Conservation (phyloP, 2,329 filamentous ascomycete genomes). For the Parasarocladium wereldwijsianum region DNA sequence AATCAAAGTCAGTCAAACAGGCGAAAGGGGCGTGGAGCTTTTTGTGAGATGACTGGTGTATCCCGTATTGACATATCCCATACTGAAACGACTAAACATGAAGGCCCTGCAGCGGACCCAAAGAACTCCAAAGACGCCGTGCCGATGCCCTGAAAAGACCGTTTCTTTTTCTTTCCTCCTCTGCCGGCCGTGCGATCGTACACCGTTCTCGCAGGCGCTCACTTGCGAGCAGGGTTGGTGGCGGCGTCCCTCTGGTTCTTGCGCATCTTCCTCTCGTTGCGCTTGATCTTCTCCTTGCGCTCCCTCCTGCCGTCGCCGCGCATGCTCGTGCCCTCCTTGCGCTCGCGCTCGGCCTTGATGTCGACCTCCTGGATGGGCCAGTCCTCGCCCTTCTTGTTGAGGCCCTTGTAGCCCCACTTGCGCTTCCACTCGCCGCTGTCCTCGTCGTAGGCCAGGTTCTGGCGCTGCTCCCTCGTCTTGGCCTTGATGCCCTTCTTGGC, state of each 20-base stretch:
- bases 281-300: conserved; percentile 53
- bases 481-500: conserved; percentile 92
- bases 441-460: conserved; percentile 73
- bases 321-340: conserved; percentile 46
- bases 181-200: too few species aligned
- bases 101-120: too few species aligned
- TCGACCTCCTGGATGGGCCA: conserved; percentile 92
- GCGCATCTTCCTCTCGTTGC: conserved; percentile 56
- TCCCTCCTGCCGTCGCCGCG: conserved; percentile 48
- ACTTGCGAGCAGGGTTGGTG: conserved; percentile 8
- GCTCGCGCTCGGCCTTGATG: conserved; percentile 50
- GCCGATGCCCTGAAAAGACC: too few species aligned
- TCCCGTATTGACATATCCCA: too few species aligned
- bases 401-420: conserved; percentile 88
- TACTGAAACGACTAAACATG: too few species aligned
- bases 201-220: not conserved
- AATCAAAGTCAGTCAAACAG: too few species aligned
- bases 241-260: conserved; percentile 42
- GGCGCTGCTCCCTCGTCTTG: conserved; percentile 63
- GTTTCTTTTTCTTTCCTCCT: too few species aligned
- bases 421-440: conserved; percentile 75
- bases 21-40: too few species aligned
- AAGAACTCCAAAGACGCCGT: too few species aligned
- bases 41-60: too few species aligned
- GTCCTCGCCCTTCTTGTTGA: conserved; percentile 69